A percentile compares a stretch with the other conserved stretches of the same genome.
These are phyloP conservation scores for Exutisphaerella laricina DNA, from an alignment of 2,329 filamentous ascomycete species.

Conservation along the genomic window DNA sequence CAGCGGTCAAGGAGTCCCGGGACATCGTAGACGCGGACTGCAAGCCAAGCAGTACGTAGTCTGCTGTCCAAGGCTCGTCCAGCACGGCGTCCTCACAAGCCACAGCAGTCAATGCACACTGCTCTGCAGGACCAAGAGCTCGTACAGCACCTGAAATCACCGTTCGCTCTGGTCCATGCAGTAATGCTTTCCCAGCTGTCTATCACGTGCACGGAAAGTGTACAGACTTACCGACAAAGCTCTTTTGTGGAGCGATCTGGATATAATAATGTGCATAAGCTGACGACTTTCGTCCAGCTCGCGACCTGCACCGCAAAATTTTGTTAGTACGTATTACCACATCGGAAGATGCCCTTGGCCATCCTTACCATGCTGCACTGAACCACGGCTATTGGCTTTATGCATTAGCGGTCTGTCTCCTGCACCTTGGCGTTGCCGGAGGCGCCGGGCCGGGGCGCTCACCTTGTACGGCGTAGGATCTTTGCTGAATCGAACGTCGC, in stretches of 20 bases:
- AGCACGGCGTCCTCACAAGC: no score
- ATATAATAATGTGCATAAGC: conserved; percentile 86
- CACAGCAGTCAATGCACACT: no score
- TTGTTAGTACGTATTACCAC: no score
- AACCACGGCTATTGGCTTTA: conserved; percentile 59
- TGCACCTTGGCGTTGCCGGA: conserved; percentile 7
- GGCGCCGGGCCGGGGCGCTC: conserved; percentile 21
- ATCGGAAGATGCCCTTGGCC: no score
- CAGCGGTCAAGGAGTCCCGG: no score
- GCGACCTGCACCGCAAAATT: conserved; percentile 51
- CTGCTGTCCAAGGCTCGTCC: no score
- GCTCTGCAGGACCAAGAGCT: no score
- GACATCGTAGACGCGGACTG: no score
- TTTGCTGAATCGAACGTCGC: conserved; percentile 78
- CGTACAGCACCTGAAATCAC: no score
- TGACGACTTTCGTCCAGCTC: conserved; percentile 72
- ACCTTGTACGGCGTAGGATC: conserved; percentile 87
- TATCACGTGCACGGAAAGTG: conserved; percentile 1
- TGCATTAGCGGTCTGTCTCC: conserved; percentile 21
- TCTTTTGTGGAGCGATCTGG: conserved; percentile 66
- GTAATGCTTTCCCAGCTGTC: no score
- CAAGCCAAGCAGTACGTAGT: no score
- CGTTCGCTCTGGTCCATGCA: no score
- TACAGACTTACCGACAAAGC: conserved; percentile 61
- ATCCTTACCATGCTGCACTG: conserved; percentile 71